A percentile compares a stretch with the other conserved stretches of the same genome.
phyloP scores from a whole-genome alignment of 2,329 filamentous ascomycete species.

The Pezicula radicicola region DNA sequence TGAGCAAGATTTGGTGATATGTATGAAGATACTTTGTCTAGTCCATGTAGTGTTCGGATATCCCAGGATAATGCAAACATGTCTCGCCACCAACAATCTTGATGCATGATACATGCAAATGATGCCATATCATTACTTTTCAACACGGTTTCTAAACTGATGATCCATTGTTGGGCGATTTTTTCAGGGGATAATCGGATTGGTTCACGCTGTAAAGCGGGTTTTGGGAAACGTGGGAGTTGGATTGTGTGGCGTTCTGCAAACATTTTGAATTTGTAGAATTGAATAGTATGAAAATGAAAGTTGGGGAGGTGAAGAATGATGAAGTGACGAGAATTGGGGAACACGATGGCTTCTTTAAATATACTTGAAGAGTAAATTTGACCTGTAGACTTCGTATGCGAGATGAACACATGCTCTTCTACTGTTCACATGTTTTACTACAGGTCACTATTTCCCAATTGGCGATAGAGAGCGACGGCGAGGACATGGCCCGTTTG shows the following conservation, averaged over 20 bases:
- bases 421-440: not conserved
- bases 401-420: not conserved
- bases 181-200: not conserved
- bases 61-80: constrained; percentile 37
- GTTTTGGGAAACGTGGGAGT: constrained; percentile 5
- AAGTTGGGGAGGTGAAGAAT: not conserved
- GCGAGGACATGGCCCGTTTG: constrained; percentile 14
- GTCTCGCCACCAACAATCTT: constrained; percentile 33
- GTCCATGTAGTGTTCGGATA: constrained; percentile 31
- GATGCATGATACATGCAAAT: constrained; percentile 4
- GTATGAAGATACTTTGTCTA: constrained; percentile 12
- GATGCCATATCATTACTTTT: constrained; percentile 3
- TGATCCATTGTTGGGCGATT: constrained; percentile 13
- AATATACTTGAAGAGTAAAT: no score
- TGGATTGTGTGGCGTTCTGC: constrained; percentile 15
- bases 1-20: constrained; percentile 23
- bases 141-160: constrained; percentile 9
- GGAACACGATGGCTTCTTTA: not conserved
- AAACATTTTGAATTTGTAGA: constrained; percentile 8
- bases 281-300: not conserved
- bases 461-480: not conserved
- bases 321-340: not conserved
- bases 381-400: no score
- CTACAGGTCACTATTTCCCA: not conserved
- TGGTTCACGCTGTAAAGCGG: not conserved